Conservation (phyloP, 2,329 filamentous ascomycete genomes). For the Paraphaeosphaeria minitans region DNA sequence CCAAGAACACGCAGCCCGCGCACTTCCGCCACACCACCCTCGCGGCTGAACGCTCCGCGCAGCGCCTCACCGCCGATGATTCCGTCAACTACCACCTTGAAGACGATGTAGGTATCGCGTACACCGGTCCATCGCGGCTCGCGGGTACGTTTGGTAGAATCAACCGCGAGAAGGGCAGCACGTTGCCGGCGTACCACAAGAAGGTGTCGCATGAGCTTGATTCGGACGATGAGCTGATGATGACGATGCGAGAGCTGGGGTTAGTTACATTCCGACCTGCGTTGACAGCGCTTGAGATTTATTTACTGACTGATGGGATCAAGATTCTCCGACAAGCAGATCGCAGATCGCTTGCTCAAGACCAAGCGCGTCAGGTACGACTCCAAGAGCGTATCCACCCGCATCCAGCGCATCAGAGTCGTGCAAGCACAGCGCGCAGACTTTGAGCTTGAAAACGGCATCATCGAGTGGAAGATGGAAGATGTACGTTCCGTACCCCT, state of each 20-base stretch:
- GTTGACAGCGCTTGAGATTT: neutral
- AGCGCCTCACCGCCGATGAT: constrained; percentile 18
- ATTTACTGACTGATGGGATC: too few relatives aligned
- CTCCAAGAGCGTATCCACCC: constrained; percentile 54
- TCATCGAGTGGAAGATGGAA: constrained; percentile 56
- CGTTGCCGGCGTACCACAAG: constrained; percentile 49
- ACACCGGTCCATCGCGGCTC: constrained; percentile 17
- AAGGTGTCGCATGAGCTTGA: constrained; percentile 51
- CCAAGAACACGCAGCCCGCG: constrained; percentile 21
- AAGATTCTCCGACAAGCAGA: constrained; percentile 50
- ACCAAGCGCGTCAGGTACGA: constrained; percentile 53
- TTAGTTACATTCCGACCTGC: neutral
- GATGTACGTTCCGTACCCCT: constrained; percentile 48
- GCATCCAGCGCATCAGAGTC: constrained; percentile 53
- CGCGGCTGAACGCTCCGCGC: constrained; percentile 17
- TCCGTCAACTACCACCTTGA: constrained; percentile 30
- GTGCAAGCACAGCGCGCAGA: constrained; percentile 52
- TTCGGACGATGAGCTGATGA: constrained; percentile 54
- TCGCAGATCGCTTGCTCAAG: constrained; percentile 49
- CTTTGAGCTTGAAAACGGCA: constrained; percentile 51
- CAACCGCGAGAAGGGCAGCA: constrained; percentile 38
- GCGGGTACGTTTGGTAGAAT: constrained; percentile 32
- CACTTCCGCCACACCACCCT: constrained; percentile 12
- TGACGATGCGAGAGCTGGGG: constrained; percentile 50
- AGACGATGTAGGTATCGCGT: constrained; percentile 20